Conservation (phyloP, 495 filamentous ascomycete genomes). For the Penicillium diatomitis region DNA sequence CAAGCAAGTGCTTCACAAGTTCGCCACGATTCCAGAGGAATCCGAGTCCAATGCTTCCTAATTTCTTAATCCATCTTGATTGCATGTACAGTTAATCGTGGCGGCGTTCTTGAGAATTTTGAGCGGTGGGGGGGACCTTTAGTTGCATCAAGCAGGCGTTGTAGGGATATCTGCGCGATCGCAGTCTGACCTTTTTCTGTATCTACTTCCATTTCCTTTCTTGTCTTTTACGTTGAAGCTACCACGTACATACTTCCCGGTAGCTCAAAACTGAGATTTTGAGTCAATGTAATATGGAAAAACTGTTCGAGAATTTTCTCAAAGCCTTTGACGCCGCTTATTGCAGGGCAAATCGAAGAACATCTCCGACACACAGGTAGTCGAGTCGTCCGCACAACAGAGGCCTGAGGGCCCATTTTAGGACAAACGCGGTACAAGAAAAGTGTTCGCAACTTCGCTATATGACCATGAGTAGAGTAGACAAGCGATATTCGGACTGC, state of each 20-base stretch:
- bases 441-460: too few species aligned
- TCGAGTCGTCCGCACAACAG: too few species aligned
- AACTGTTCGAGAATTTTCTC: too few species aligned
- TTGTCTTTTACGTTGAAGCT: too few species aligned
- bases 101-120: not conserved
- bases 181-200: not conserved
- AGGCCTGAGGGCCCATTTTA: too few species aligned
- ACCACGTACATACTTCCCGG: not conserved
- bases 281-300: not conserved
- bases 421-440: too few species aligned
- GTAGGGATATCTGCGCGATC: not conserved
- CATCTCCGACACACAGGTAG: too few species aligned
- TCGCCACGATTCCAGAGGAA: slow-evolving; percentile 49
- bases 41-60: slow-evolving; percentile 2
- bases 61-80: not conserved
- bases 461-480: too few species aligned
- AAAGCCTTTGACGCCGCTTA: too few species aligned
- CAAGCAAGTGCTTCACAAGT: slow-evolving; percentile 72
- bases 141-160: not conserved
- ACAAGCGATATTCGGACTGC: too few species aligned
- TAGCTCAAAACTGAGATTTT: not conserved
- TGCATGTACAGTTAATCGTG: not conserved
- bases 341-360: too few species aligned
- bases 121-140: not conserved
- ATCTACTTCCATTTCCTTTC: too few species aligned